Evolutionary conservation across 192 early-diverging fungal species (phyloP).

Genomic region (Backusella australiensis): DNA sequence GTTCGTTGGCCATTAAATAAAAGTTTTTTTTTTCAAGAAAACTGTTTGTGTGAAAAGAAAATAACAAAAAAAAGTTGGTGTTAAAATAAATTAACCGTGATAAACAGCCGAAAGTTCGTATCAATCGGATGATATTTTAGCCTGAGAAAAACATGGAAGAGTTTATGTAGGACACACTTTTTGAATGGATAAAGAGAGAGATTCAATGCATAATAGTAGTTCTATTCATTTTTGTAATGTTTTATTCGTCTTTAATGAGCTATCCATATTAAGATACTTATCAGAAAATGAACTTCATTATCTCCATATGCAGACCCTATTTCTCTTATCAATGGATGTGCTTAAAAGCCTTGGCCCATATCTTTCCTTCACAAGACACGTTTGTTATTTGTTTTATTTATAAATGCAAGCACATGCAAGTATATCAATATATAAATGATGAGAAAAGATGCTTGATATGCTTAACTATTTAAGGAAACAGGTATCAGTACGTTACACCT

Average conservation of each 20-base stretch:
- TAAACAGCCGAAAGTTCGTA: background rate
- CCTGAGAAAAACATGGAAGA: background rate
- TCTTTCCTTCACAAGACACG: background rate
- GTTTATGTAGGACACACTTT: background rate
- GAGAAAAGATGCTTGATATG: background rate
- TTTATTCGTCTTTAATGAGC: too few species aligned
- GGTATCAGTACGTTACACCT: background rate
- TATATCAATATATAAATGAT: background rate
- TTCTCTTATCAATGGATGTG: too few species aligned
- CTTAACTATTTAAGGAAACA: background rate
- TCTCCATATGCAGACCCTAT: too few species aligned
- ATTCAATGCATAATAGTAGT: background rate
- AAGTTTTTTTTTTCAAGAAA: background rate
- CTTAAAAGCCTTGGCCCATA: background rate
- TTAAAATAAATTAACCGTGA: background rate
- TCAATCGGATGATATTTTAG: background rate
- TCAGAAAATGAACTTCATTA: background rate
- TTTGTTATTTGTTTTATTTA: background rate
- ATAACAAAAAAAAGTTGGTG: background rate
- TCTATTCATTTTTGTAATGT: too few species aligned
- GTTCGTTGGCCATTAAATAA: constrained; percentile 22
- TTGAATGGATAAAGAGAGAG: background rate
- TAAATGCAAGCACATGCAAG: background rate
- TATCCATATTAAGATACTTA: background rate
- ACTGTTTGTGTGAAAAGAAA: background rate